Evolutionary conservation across 2,329 filamentous ascomycete species (phyloP), one percentile per base, ranked within the genome.

Genomic region (Pyricularia grisea): DNA sequence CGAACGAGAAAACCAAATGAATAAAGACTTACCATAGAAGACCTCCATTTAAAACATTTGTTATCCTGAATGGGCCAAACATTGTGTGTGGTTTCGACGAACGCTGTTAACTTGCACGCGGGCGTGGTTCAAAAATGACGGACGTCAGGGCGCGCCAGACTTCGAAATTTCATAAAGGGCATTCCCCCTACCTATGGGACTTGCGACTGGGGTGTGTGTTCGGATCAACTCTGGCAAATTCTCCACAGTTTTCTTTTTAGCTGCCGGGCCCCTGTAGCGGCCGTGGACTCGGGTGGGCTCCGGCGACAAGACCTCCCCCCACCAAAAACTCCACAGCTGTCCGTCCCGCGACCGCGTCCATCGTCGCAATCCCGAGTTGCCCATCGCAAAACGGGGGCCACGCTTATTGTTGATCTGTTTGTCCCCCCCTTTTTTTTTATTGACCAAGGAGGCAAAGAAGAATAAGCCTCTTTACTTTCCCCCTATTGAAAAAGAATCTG

Each of bases 21-120:
- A 67, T n/a, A n/a, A 12, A 36, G 9, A 9, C 80, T 65, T 85
- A 93, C 90, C 93, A 97, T 74, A 97, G 84, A 68, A 97, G 89
- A 80, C 93, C 93, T 72, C 92, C 87, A 69, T 88, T 90, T 28
- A 97, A 84, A 70, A 91, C 83, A 72, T 88, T 91, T 64, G 92
- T 93, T 74, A 91, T 84, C 81, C 90, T 91, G 83, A 97, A 93
- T 73, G 90, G 85, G 76, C 91, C 91, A 79, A 93, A 94, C 93
- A 97, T 97, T 72, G 74, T 85, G 77, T 11, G 58, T 61, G 58
- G 58, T 61, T 27, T 27, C 50, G 58, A 61, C 58, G 25, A 27
- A 61, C n/a, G 58, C 25, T 27, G 9, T 27, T 17, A 61, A n/a
- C 25, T 61, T 25, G 17, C 58, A 50, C 42, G 42, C 42, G 42